Evolutionary conservation across 2,329 filamentous ascomycete genomes (phyloP), one percentile per base, ranked within the genome.

Genomic region (Xylaria sp.): DNA sequence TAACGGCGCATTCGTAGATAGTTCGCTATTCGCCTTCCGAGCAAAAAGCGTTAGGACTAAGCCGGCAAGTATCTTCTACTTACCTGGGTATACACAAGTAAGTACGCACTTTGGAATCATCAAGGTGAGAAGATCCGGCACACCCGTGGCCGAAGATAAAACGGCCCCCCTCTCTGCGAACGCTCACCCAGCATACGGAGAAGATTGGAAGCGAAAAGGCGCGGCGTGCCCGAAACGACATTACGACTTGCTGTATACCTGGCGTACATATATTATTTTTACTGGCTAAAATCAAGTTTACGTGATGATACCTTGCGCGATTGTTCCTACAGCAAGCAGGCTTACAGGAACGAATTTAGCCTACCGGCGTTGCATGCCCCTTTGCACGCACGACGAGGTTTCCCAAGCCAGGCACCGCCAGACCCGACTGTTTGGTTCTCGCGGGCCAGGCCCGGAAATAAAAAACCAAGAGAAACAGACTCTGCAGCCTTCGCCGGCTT

Each of bases 361-460:
- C 53, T 55, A 42, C 53, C 17, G 22, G 29, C 9, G 20, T 29
- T 20, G 22, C 25, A 29, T 5, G n/a, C 20, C 9, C n/a, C n/a
- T n/a, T n/a, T 5, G n/a, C 25, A 13, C 22, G 22, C 29, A 29
- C 53, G 5, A 27, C n/a, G 6, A 55, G 29, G 20, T 10, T 17
- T n/a, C 22, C 47, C 53, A 36, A 44, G 53, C 22, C n/a, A 55
- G 6, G 6, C 36, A 17, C 53, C 53, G 53, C 13, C 20, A 42
- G 53, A 55, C 53, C 53, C 53, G 53, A 55, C 22, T 17, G 22
- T 55, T 44, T 27, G 53, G 53, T 42, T 42, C 53, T 44, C 13
- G 39, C 25, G 22, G 36, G 15, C 5, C 10, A 27, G 36, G 36
- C 25, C 29, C 36, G 36, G 38, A 27, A 42, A 51, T 33, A 29